Base-by-base conservation (phyloP, 176 grass and related monocot genomes). In the Echinochloa phyllopogon region DNA sequence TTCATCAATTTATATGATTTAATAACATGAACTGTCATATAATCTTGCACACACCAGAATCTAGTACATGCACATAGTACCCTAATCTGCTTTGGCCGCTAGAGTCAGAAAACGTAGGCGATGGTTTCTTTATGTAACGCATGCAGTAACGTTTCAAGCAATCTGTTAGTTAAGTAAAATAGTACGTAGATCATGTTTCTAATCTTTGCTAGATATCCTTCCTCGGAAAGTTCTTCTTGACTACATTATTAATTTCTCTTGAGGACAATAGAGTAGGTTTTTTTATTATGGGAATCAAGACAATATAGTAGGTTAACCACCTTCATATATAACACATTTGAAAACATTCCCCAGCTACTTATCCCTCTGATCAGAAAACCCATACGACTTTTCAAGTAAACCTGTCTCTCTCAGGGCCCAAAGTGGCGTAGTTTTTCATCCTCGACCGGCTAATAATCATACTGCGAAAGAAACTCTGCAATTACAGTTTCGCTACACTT, bases 371-470 rank as follows among this genome's bases (percentile, higher is more conserved):
- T 25, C 24, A 75, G 41, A 24, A 72, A 14, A 59, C 16, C 1
- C 20, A 57, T 23, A 10, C 9, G 21, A 6, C 12, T 68, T 42
- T 42, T 9, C 41, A 52, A 64, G 8, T 39, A 17, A 62, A 74
- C 29, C 12, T 83, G 27, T 64, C 57, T 6, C 21, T 18, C 6
- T 59, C 18, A 8, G 8, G 36, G 13, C 6, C 37, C 16, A 41
- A 8, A 20, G 4, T 27, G 15, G 3, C 27, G 1, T 76, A 33
- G 36, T 14, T 55, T 42, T 75, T 67, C 36, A 55, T 64, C 36
- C 59, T 84, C 75, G 71, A 55, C 36, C 63, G 6, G 15, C 21
- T 71, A 75, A 69, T 69, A 65, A 69, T 42, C 14, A 69, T 63
- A 10, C 43, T 16, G 4, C 21, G 12, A 25, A 81, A 69, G 21